These are phyloP conservation scores for Baorangia bicolor DNA, from an alignment of 768 basidiomycete genomes.

Conservation along the genomic window DNA sequence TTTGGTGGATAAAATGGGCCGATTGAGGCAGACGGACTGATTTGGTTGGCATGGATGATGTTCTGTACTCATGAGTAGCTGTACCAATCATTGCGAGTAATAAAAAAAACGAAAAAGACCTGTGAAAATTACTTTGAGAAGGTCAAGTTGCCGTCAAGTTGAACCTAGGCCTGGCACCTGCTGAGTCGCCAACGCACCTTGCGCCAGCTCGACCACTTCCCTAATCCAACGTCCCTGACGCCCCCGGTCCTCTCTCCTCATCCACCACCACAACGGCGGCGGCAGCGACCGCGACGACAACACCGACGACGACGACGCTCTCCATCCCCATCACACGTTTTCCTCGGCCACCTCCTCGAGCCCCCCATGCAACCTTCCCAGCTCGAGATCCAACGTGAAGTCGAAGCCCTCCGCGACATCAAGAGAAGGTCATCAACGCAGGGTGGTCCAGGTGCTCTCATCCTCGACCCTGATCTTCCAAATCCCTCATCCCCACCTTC, in stretches of 20 bases:
- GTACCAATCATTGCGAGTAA: neutral
- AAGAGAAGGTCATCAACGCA: constrained; percentile 76
- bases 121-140: constrained; percentile 14
- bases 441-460: constrained; percentile 73
- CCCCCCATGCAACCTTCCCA: constrained; percentile 68
- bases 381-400: constrained; percentile 84
- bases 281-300: constrained; percentile 7
- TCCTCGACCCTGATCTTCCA: constrained; percentile 91
- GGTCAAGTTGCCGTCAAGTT: neutral
- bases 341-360: neutral
- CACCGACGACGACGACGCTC: constrained; percentile 7
- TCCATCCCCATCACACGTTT: constrained; percentile 15
- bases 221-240: neutral
- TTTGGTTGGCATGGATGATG: constrained; percentile 18
- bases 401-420: constrained; percentile 82
- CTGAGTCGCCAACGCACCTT: constrained; percentile 3
- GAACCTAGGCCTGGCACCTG: neutral
- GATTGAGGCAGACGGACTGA: constrained; percentile 15
- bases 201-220: neutral
- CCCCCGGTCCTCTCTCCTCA: neutral
- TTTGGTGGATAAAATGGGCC: constrained; percentile 3
- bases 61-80: constrained; percentile 19
- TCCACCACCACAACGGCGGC: constrained; percentile 8
- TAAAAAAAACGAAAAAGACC: neutral
- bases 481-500: constrained; percentile 61